Evolutionary conservation across 2,329 filamentous ascomycete genomes (phyloP).

Genomic region (Tolypocladium cylindrosporum): DNA sequence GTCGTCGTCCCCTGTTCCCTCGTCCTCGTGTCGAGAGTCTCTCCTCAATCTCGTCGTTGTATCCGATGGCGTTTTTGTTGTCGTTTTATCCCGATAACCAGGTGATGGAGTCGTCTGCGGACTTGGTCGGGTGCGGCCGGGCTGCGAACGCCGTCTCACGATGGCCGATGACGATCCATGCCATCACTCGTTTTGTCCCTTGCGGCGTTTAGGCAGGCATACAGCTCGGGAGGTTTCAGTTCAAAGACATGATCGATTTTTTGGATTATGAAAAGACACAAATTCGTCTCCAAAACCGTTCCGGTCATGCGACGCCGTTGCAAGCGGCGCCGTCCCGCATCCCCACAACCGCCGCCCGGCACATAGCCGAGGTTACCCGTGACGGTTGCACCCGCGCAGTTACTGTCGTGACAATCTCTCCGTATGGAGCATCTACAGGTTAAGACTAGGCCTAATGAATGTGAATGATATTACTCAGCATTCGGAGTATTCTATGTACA

Average conservation of each 20-base stretch:
- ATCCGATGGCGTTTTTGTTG: not conserved
- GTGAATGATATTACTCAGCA: not conserved
- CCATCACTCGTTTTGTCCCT: not conserved
- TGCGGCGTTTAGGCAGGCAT: not conserved
- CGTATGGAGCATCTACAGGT: not conserved
- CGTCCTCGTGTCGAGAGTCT: not conserved
- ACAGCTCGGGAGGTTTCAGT: not conserved
- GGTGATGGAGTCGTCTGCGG: not conserved
- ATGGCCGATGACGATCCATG: not conserved
- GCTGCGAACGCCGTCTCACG: not conserved
- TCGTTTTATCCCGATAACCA: not conserved
- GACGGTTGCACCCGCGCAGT: not conserved
- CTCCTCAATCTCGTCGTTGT: not conserved
- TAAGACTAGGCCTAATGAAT: not conserved
- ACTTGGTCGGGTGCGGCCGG: not conserved
- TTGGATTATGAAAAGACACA: not conserved
- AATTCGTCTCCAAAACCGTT: not conserved
- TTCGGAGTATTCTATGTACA: not conserved
- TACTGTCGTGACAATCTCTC: not conserved
- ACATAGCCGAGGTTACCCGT: conserved; percentile 8
- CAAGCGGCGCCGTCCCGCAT: not conserved
- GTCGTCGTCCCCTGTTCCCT: not conserved
- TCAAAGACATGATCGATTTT: not conserved
- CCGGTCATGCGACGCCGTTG: not conserved
- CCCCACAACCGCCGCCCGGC: conserved; percentile 3